Percentiles rank a stretch among this genome's conserved stretches.
Conservation (phyloP, 1,284 basidiomycete genomes). For the Austroboletus novae-zelandiae region DNA sequence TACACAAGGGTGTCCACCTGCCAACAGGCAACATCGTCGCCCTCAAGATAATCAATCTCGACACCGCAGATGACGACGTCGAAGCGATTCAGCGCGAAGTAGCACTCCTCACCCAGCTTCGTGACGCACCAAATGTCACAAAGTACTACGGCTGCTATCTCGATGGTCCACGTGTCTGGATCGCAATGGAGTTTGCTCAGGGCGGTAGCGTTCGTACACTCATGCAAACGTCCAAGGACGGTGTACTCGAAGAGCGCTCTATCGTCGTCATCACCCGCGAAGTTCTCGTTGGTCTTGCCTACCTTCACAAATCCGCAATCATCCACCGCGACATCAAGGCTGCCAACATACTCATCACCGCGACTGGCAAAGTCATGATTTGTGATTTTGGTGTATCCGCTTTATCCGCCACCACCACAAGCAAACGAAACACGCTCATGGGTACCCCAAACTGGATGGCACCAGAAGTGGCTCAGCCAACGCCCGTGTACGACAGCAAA, state of each 20-base stretch:
- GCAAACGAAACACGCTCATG: slow-evolving; percentile 92
- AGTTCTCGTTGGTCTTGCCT: slow-evolving; percentile 80
- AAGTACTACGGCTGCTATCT: slow-evolving; percentile 96
- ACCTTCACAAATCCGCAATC: slow-evolving; percentile 91
- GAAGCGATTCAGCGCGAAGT: slow-evolving; percentile 97
- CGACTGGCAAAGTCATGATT: slow-evolving; percentile 85
- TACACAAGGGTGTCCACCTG: slow-evolving; percentile 90
- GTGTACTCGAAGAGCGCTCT: slow-evolving; percentile 87
- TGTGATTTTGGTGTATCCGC: slow-evolving; percentile 98
- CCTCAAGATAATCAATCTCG: slow-evolving; percentile 98
- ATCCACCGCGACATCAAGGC: slow-evolving; percentile 98
- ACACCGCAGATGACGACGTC: slow-evolving; percentile 96
- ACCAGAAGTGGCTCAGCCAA: slow-evolving; percentile 90
- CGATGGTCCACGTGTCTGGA: slow-evolving; percentile 96
- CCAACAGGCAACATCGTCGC: slow-evolving; percentile 86
- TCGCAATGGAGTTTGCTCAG: slow-evolving; percentile 97
- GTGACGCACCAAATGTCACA: slow-evolving; percentile 89
- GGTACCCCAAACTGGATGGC: slow-evolving; percentile 99
- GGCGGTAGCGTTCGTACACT: slow-evolving; percentile 94
- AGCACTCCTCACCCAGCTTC: slow-evolving; percentile 85
- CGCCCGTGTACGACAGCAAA: slow-evolving; percentile 88
- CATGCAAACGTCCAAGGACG: slow-evolving; percentile 80
- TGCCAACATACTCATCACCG: slow-evolving; percentile 90
- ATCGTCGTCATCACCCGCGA: slow-evolving; percentile 88
- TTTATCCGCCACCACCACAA: slow-evolving; percentile 79